These are phyloP conservation scores for Phytophthora pini DNA, from an alignment of 352 stramenopile species.

Conservation along the genomic window DNA sequence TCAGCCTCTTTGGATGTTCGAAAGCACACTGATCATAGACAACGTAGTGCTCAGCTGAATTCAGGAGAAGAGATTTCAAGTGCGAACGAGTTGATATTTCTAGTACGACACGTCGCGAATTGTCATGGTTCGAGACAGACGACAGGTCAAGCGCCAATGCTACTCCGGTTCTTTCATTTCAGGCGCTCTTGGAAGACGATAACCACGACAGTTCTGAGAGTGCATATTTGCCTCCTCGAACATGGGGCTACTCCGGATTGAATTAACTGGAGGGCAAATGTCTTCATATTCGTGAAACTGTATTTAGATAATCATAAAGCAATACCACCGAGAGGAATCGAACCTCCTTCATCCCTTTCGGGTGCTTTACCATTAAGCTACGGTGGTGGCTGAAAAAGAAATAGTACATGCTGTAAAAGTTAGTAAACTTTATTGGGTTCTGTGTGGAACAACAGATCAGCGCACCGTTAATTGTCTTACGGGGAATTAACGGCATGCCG, in stretches of 20 bases:
- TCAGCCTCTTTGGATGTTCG: too few relatives aligned
- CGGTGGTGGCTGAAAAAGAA: background rate
- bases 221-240: background rate
- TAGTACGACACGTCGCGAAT: slow-evolving; percentile 1
- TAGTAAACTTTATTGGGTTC: background rate
- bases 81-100: too few relatives aligned
- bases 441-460: background rate
- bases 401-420: background rate
- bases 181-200: background rate
- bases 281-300: background rate
- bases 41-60: too few relatives aligned
- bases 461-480: slow-evolving; percentile 1
- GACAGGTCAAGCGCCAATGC: background rate
- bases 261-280: background rate
- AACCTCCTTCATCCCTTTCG: slow-evolving; percentile 1
- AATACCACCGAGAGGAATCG: slow-evolving; percentile 5
- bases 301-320: background rate
- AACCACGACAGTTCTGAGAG: background rate
- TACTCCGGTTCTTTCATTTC: background rate
- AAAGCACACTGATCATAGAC: too few relatives aligned
- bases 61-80: too few relatives aligned
- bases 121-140: background rate
- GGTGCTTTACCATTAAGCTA: background rate
- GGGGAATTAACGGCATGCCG: slow-evolving; percentile 2
- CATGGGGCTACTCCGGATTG: slow-evolving; percentile 1